Conservation (phyloP, 2,329 filamentous ascomycete genomes). For the Cordyceps militaris region DNA sequence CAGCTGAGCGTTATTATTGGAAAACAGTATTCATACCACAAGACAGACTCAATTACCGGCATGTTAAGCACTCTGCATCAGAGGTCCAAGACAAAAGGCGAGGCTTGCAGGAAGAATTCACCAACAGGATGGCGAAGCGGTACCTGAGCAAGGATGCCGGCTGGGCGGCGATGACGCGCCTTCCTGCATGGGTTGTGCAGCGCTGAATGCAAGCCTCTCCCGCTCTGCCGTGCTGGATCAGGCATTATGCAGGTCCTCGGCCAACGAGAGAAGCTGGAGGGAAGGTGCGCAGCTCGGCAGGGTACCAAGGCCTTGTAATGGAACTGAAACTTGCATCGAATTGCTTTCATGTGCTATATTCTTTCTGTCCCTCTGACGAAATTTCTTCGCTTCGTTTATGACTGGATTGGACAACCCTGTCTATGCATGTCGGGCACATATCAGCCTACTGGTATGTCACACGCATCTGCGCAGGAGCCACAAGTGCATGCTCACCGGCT, state of each 20-base stretch:
- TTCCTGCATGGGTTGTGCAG: neutral
- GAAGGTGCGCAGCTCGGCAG: neutral
- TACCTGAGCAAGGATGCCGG: neutral
- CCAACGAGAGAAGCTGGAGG: neutral
- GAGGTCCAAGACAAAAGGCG: neutral
- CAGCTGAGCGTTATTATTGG: neutral
- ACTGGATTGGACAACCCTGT: neutral
- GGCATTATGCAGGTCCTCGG: neutral
- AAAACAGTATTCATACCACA: neutral
- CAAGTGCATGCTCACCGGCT: neutral
- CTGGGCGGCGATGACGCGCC: neutral
- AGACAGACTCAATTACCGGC: neutral
- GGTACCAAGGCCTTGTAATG: neutral
- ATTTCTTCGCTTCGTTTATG: neutral
- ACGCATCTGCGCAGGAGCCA: neutral
- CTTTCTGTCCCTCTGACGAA: neutral
- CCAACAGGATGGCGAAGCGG: neutral
- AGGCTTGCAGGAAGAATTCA: neutral
- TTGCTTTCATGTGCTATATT: neutral
- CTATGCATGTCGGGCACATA: neutral
- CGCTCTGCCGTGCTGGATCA: neutral
- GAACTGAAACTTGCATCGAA: constrained; percentile 7
- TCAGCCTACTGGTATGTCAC: neutral
- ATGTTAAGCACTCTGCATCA: neutral
- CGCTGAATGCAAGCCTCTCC: constrained; percentile 6